Evolutionary conservation across 495 filamentous ascomycete genomes (phyloP), one percentile per base, ranked within the genome.

Genomic region (Tuber calosporum): DNA sequence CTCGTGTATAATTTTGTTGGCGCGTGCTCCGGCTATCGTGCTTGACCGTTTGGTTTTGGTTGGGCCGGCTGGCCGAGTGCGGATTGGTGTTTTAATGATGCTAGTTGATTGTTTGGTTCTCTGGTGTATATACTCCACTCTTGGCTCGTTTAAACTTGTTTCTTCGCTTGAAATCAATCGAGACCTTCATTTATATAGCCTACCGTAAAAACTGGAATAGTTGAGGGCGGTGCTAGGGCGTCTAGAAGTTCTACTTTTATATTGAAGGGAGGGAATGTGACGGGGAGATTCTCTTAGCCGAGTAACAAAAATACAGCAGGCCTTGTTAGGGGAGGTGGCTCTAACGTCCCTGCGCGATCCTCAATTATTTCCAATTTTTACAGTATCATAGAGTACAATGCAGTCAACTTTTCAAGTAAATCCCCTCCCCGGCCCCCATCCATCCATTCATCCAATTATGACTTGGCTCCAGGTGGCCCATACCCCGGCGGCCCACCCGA

Each of bases 401-500:
- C n/a, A 30, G 13, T 26, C 26, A 58, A 30, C 53, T 58, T 58
- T 58, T 58, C 68, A 68, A 80, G 80, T 17, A 81, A 58, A 58
- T 26, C 1, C 8, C 53, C 53, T 53, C 43, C n/a, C 69, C 67
- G 62, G 8, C 39, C 30, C 20, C 15, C 38, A 68, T 71, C 42
- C 42, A n/a, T 41, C 53, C 48, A 72, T 67, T 37, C 39, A 5
- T 26, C 53, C 67, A 30, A 71, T 20, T 72, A 71, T n/a, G n/a
- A n/a, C 73, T 79, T 39, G 70, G 75, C 73, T 66, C 69, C 74
- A 30, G 70, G 68, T 9, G 69, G 66, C 4, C 75, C 77, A 42
- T 79, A 78, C 48, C 70, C 73, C 4, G 77, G 77, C 20, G 77
- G 76, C 41, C 58, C 73, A n/a, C 78, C 78, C 58, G 71, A 69